Base-by-base conservation (phyloP, 257 asterid genomes). In the Ajuga chamaepitys region DNA sequence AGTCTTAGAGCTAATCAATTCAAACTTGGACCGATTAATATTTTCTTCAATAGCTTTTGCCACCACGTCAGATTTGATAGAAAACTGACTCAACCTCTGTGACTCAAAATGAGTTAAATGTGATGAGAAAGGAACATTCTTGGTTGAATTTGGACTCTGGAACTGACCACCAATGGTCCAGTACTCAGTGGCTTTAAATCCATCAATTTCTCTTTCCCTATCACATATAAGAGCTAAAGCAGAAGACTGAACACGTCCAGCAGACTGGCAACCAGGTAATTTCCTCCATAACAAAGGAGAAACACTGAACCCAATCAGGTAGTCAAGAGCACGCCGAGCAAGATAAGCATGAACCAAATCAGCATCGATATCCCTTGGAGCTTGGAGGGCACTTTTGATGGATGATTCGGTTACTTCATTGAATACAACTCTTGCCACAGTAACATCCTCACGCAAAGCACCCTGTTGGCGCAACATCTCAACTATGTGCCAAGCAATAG, bases 191-290 rank as follows among this genome's bases (percentile, higher is more conserved):
- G 94, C 78, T 58, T 71, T 86, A 65, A 89, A 87, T 45, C 74
- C 82, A 64, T 86, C 90, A 28, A 93, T 86, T 75, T 89, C 97
- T 78, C 77, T 85, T 80, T 93, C 99, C 70, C 97, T 70, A 52
- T 93, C 99, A 70, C 95, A 82, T 77, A 93, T 71, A 54, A 93
- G 91, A 74, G 96, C 85, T 51, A 93, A 77, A 40, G 99, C 96
- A 73, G 95, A 95, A 61, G 97, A 93, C 64, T 93, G 99, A 59
- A 93, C 99, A 59, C 97, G 89, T 21, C 99, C 99, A 72, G 99
- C 97, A 34, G 97, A 93, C 78, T 83, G 97, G 70, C 97, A 93
- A 69, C 95, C 95, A 42, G 99, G 99, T 75, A 93, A 59, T 76
- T 93, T 93, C 79, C 87, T 86, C 99, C 99, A 93, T 40, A 93